Conservation (phyloP, 345 rosid genomes). For the Eucalyptus sp. region DNA sequence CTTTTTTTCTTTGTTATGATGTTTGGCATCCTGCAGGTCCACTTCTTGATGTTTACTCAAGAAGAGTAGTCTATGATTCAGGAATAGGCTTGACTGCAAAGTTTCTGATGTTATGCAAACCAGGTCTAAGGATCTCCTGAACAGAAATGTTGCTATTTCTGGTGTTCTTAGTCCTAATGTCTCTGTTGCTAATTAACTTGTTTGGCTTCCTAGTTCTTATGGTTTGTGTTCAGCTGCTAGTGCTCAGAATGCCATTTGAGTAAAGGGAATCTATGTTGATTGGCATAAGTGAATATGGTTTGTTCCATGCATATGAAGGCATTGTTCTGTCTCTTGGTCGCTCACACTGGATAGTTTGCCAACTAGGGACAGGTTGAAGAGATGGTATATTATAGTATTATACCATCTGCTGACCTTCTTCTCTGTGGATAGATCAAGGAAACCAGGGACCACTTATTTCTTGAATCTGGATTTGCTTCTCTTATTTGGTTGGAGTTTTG, state of each 20-base stretch:
- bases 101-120: not conserved
- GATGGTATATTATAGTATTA: not conserved
- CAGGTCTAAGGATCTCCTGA: not conserved
- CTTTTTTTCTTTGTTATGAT: not conserved
- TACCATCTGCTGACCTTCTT: not conserved
- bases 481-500: not conserved
- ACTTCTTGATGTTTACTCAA: not conserved
- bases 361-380: not conserved
- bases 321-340: not conserved
- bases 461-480: not conserved
- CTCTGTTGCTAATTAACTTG: not conserved
- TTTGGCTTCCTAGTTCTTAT: not conserved
- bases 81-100: not conserved
- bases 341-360: not conserved
- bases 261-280: not conserved
- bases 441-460: not conserved
- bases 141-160: not conserved
- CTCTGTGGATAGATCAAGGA: not conserved
- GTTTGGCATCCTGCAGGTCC: not conserved
- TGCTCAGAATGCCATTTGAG: not conserved
- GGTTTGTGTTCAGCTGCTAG: not conserved
- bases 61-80: not conserved
- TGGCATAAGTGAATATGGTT: not conserved
- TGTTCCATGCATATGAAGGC: not conserved
- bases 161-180: not conserved